Conservation (phyloP, 148 eudicot species). For the Linanthus parryae region DNA sequence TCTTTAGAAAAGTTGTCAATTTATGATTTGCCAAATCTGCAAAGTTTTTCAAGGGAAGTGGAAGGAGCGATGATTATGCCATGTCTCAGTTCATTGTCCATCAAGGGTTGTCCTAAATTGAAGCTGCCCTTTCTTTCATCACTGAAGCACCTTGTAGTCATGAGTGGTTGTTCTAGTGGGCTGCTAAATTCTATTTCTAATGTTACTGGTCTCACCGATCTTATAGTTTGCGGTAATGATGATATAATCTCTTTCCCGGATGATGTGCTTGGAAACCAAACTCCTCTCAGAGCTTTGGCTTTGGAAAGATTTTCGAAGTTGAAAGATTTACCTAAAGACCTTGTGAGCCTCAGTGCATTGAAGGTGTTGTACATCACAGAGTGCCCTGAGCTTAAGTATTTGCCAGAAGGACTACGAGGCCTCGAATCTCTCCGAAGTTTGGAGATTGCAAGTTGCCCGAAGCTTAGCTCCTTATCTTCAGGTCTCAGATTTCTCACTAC, state of each 20-base stretch:
- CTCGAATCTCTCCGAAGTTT: not conserved
- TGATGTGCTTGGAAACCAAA: not conserved
- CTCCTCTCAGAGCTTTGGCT: not conserved
- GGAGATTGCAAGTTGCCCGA: not conserved
- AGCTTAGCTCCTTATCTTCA: not conserved
- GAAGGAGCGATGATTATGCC: not conserved
- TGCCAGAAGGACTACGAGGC: constrained; percentile 2
- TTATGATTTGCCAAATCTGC: not conserved
- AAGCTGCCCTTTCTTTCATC: not conserved
- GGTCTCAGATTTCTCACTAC: not conserved
- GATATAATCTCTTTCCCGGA: not conserved
- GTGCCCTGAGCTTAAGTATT: not conserved
- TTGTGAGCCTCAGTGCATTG: not conserved
- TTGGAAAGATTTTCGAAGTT: not conserved
- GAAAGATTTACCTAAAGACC: not conserved
- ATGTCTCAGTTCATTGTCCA: not conserved
- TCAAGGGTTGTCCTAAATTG: not conserved
- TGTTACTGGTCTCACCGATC: not conserved
- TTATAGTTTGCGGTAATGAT: not conserved
- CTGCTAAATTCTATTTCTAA: not conserved
- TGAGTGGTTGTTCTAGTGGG: not conserved
- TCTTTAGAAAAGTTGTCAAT: not conserved
- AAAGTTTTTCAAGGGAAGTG: constrained; percentile 1
- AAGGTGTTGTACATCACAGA: not conserved
- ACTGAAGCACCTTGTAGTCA: not conserved